Conservation (phyloP, 352 stramenopile species). For the Aphanomyces stellatus region DNA sequence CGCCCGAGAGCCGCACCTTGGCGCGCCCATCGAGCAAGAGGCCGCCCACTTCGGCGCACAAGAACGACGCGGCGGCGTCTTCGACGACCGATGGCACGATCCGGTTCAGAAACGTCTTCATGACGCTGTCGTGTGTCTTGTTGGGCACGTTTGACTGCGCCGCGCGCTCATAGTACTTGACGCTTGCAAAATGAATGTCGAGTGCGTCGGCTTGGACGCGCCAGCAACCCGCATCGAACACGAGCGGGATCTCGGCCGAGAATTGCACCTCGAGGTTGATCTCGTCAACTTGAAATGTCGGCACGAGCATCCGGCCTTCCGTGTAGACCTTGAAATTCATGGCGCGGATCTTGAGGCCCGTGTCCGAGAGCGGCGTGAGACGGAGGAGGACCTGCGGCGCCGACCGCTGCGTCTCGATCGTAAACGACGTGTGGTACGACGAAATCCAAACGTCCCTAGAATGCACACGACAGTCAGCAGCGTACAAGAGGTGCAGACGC, state of each 20-base stretch:
- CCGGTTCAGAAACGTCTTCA: conserved; percentile 74
- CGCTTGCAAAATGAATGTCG: conserved; percentile 54
- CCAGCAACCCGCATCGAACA: conserved; percentile 52
- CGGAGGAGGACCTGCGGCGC: conserved; percentile 58
- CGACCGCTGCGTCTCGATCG: conserved; percentile 45
- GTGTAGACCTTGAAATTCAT: conserved; percentile 61
- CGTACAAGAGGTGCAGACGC: not conserved
- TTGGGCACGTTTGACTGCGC: conserved; percentile 43
- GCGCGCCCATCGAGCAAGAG: conserved; percentile 44
- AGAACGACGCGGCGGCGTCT: conserved; percentile 43
- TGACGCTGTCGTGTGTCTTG: conserved; percentile 63
- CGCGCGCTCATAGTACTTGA: conserved; percentile 64
- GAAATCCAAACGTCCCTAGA: conserved; percentile 49
- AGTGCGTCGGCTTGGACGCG: conserved; percentile 47
- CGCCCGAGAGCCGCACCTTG: conserved; percentile 46
- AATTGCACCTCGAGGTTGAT: conserved; percentile 66
- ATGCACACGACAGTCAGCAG: not conserved
- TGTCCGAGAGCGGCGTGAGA: conserved; percentile 42
- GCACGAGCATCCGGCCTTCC: conserved; percentile 37
- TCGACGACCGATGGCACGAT: conserved; percentile 54
- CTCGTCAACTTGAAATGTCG: conserved; percentile 68
- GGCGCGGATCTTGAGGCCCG: conserved; percentile 49
- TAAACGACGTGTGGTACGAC: conserved; percentile 65
- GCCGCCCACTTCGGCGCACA: conserved; percentile 52
- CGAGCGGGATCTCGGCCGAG: conserved; percentile 51